A percentile compares a stretch with the other conserved stretches of the same genome.
Evolutionary conservation across 805 yeast genomes (phyloP).

Genomic region (Ogataea populi-albae): DNA sequence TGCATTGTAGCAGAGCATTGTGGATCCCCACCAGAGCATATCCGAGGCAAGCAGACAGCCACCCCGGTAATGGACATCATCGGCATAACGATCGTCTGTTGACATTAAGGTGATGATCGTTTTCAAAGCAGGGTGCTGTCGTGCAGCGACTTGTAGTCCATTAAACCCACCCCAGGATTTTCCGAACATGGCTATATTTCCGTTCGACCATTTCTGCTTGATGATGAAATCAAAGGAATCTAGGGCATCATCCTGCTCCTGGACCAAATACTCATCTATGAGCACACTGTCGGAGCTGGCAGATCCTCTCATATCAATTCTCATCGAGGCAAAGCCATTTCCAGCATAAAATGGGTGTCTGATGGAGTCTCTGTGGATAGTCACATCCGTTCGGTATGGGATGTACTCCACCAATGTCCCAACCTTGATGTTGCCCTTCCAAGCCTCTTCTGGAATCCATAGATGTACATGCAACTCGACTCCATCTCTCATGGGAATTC

Average conservation of each 20-base stretch:
- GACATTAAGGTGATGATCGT: constrained; percentile 43
- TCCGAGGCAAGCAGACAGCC: constrained; percentile 44
- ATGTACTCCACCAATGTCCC: constrained; percentile 44
- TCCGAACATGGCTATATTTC: constrained; percentile 45
- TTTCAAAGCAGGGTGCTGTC: constrained; percentile 46
- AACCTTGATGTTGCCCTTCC: constrained; percentile 26
- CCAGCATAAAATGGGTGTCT: constrained; percentile 48
- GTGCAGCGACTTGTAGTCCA: constrained; percentile 43
- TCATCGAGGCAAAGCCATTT: constrained; percentile 42
- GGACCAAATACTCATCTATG: constrained; percentile 40
- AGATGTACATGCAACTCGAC: constrained; percentile 37
- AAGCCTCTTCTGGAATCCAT: constrained; percentile 42
- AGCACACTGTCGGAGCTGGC: constrained; percentile 42
- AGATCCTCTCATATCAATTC: constrained; percentile 47
- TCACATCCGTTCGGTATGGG: constrained; percentile 46
- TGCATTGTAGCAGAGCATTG: constrained; percentile 43
- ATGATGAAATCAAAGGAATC: constrained; percentile 43
- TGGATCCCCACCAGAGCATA: constrained; percentile 51
- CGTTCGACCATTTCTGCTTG: constrained; percentile 43
- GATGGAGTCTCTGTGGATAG: constrained; percentile 42
- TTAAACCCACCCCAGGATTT: constrained; percentile 51
- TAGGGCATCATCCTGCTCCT: constrained; percentile 44
- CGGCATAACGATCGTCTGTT: constrained; percentile 46
- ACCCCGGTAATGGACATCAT: constrained; percentile 49
- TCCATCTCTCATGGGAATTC: constrained; percentile 41